Conservation (phyloP, 2,329 filamentous ascomycete species). For the Aspergillus versicolor region DNA sequence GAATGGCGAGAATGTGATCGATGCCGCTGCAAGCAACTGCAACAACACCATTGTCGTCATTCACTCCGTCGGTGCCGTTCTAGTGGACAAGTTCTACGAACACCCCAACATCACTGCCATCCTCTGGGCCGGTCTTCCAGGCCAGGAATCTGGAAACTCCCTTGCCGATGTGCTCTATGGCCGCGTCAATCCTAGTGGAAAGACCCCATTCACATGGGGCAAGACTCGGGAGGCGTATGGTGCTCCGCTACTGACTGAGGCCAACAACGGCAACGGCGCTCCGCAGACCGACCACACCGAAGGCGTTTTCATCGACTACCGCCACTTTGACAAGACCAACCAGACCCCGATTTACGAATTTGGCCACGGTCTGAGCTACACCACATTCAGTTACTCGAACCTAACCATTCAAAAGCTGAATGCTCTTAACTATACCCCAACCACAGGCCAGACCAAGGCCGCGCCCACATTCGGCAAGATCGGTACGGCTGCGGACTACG, state of each 20-base stretch:
- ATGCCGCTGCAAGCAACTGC: conserved; percentile 73
- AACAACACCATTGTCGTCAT: conserved; percentile 91
- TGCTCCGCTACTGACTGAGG: conserved; percentile 55
- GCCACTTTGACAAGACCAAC: conserved; percentile 54
- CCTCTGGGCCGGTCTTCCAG: conserved; percentile 72
- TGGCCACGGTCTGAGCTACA: conserved; percentile 62
- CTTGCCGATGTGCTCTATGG: conserved; percentile 74
- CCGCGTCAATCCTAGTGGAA: conserved; percentile 60
- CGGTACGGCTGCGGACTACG: conserved; percentile 52
- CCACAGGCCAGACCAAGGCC: conserved; percentile 51
- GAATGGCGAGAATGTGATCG: conserved; percentile 75
- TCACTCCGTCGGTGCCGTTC: conserved; percentile 77
- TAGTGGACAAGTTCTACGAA: conserved; percentile 63
- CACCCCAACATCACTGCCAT: conserved; percentile 72
- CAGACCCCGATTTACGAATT: conserved; percentile 62
- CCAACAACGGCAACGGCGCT: conserved; percentile 56
- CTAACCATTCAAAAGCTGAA: conserved; percentile 49
- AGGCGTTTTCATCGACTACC: conserved; percentile 60
- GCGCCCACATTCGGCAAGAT: conserved; percentile 54
- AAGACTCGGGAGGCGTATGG: conserved; percentile 55
- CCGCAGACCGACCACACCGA: conserved; percentile 62
- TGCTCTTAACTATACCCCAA: conserved; percentile 52
- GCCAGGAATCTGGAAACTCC: conserved; percentile 73
- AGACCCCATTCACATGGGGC: conserved; percentile 63
- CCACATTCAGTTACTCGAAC: conserved; percentile 62